These are phyloP conservation scores for Fusarium cicatricum DNA, from an alignment of 2,329 filamentous ascomycete genomes.

Conservation along the genomic window DNA sequence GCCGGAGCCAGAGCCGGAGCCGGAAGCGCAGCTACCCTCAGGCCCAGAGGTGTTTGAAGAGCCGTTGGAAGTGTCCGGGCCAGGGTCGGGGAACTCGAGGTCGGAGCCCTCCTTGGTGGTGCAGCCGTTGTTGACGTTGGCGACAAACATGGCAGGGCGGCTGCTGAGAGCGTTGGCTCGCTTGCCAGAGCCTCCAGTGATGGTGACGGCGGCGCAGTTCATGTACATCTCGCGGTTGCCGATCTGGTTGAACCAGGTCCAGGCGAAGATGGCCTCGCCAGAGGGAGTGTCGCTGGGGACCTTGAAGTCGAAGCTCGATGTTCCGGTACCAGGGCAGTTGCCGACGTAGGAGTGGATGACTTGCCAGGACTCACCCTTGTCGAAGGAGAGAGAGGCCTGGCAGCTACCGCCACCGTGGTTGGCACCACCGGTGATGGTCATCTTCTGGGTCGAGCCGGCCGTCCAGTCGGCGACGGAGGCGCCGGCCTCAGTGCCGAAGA, in stretches of 20 bases:
- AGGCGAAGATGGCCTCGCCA: slow-evolving; percentile 72
- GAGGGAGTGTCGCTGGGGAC: slow-evolving; percentile 70
- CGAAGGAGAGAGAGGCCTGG: slow-evolving; percentile 78
- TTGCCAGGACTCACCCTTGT: slow-evolving; percentile 73
- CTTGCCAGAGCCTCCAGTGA: slow-evolving; percentile 54
- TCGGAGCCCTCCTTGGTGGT: slow-evolving; percentile 64
- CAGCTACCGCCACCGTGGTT: slow-evolving; percentile 77
- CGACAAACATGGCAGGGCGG: slow-evolving; percentile 75
- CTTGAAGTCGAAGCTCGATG: slow-evolving; percentile 68
- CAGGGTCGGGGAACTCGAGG: slow-evolving; percentile 72
- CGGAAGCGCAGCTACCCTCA: slow-evolving; percentile 43
- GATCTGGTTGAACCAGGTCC: slow-evolving; percentile 80
- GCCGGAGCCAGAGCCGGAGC: slow-evolving; percentile 15
- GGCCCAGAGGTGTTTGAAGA: slow-evolving; percentile 49
- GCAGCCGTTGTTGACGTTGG: slow-evolving; percentile 71
- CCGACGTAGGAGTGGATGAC: slow-evolving; percentile 69
- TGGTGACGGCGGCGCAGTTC: slow-evolving; percentile 79
- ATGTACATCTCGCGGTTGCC: slow-evolving; percentile 89
- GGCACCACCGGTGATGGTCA: slow-evolving; percentile 70
- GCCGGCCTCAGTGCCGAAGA: slow-evolving; percentile 59
- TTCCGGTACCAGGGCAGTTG: slow-evolving; percentile 56
- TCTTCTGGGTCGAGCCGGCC: slow-evolving; percentile 68
- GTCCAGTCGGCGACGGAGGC: slow-evolving; percentile 66
- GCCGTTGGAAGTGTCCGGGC: slow-evolving; percentile 58
- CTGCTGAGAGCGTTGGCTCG: slow-evolving; percentile 55